phyloP scores from a whole-genome alignment of 306 rosid genomes.

The Argentina anserina region DNA sequence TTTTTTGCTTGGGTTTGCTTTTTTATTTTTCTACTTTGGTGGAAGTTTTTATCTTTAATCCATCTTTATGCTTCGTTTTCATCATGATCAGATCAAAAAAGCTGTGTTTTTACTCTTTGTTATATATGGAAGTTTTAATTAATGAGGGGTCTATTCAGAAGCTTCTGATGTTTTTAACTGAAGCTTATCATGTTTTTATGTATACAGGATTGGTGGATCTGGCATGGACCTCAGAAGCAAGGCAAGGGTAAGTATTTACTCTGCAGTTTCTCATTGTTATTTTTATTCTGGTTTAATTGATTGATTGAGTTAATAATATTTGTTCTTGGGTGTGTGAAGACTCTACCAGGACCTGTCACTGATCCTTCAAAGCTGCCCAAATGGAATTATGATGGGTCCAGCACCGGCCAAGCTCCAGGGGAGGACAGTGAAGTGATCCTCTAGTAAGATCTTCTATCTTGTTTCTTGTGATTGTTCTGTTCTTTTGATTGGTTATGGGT shows the following conservation, averaged over 20 bases:
- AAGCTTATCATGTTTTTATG: not conserved
- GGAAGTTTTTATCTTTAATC: not conserved
- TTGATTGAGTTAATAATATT: not conserved
- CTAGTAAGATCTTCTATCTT: slow-evolving; percentile 37
- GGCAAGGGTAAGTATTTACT: slow-evolving; percentile 64
- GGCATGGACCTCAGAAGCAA: slow-evolving; percentile 93
- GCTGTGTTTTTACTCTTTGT: not conserved
- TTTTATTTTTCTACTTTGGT: no score
- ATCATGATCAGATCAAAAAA: not conserved
- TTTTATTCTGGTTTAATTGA: not conserved
- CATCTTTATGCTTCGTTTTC: not conserved
- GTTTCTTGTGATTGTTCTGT: not conserved
- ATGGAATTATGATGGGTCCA: slow-evolving; percentile 94
- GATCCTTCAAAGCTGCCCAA: slow-evolving; percentile 80
- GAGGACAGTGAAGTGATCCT: slow-evolving; percentile 83
- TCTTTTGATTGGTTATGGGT: not conserved
- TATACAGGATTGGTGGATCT: slow-evolving; percentile 87
- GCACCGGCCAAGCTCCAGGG: slow-evolving; percentile 95
- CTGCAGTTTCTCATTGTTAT: not conserved
- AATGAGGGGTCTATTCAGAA: not conserved
- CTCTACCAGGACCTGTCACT: slow-evolving; percentile 62
- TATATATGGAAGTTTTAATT: not conserved
- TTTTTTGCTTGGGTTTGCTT: not conserved
- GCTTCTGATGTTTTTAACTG: not conserved
- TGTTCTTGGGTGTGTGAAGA: slow-evolving; percentile 40